Conservation (phyloP, 352 stramenopile genomes). For the Phytophthora macrochlamydospora region DNA sequence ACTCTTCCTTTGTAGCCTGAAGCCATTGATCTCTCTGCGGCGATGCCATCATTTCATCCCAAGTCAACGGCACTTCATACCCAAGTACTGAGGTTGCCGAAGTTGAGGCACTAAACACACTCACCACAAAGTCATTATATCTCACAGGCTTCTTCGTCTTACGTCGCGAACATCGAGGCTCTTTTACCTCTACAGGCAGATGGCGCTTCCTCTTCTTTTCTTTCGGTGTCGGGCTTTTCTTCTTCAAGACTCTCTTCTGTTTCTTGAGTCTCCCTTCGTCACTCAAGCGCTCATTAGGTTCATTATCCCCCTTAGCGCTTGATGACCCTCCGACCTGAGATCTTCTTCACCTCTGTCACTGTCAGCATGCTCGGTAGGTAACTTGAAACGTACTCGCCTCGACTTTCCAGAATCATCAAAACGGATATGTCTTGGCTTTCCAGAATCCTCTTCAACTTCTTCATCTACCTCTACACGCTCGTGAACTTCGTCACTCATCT, state of each 20-base stretch:
- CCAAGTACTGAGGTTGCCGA: conserved; percentile 8
- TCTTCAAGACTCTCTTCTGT: conserved; percentile 19
- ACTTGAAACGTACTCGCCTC: no score
- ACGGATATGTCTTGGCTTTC: no score
- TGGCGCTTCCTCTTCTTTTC: conserved; percentile 6
- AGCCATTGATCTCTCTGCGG: conserved; percentile 3
- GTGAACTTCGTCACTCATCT: conserved; percentile 2
- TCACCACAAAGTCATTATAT: conserved; percentile 5
- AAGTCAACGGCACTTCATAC: conserved; percentile 5
- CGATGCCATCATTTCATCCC: conserved; percentile 14
- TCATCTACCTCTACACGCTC: not conserved
- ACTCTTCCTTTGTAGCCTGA: conserved; percentile 13
- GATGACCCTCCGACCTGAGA: not conserved
- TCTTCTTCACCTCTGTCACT: not conserved
- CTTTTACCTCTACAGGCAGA: conserved; percentile 13
- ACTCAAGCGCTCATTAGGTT: not conserved
- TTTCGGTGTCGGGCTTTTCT: conserved; percentile 2
- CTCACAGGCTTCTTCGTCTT: conserved; percentile 3
- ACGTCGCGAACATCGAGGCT: not conserved
- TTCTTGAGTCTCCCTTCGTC: not conserved
- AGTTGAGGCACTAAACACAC: conserved; percentile 8
- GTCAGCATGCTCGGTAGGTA: not conserved
- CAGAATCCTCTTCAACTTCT: not conserved
- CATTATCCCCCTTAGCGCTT: not conserved
- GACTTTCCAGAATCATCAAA: no score